A percentile compares a stretch with the other conserved stretches of the same genome.
phyloP scores from a whole-genome alignment of 768 basidiomycete species.

The Lactarius indigo region DNA sequence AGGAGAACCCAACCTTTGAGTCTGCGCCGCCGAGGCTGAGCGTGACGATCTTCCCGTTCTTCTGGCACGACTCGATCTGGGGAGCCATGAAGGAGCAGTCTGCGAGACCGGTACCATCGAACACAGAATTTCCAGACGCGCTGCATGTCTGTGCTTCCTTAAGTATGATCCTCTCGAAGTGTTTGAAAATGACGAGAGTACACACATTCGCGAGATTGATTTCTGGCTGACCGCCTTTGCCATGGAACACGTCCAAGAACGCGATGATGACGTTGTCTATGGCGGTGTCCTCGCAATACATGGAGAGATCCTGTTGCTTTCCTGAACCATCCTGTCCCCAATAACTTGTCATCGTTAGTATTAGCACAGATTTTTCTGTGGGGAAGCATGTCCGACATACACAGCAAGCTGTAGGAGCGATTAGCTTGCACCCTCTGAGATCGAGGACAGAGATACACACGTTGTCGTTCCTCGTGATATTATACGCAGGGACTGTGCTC shows the following conservation, averaged over 20 bases:
- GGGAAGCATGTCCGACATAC: conserved; percentile 35
- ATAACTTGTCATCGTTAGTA: conserved; percentile 44
- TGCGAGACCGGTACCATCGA: conserved; percentile 41
- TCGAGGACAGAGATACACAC: conserved; percentile 32
- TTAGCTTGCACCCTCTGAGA: neutral
- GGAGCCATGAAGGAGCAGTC: conserved; percentile 42
- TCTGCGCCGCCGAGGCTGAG: conserved; percentile 47
- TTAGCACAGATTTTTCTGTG: conserved; percentile 28
- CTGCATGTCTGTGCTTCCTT: conserved; percentile 38
- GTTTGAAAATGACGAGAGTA: neutral
- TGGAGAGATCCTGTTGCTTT: neutral
- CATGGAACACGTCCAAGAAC: conserved; percentile 11
- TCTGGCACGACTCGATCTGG: conserved; percentile 46
- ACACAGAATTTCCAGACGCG: conserved; percentile 37
- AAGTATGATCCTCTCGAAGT: neutral
- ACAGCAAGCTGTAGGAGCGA: conserved; percentile 46
- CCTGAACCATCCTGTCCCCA: conserved; percentile 16
- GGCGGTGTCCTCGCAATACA: conserved; percentile 8
- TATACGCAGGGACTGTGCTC: conserved; percentile 40
- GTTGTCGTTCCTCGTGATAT: conserved; percentile 61
- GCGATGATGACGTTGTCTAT: conserved; percentile 13
- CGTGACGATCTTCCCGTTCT: conserved; percentile 46
- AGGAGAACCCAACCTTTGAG: conserved; percentile 39
- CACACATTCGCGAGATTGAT: conserved; percentile 68
- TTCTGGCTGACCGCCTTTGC: conserved; percentile 44